Evolutionary conservation across 192 early-diverging fungal species (phyloP), one percentile per base, ranked within the genome.

Genomic region (Dimargaris cristalligena): DNA sequence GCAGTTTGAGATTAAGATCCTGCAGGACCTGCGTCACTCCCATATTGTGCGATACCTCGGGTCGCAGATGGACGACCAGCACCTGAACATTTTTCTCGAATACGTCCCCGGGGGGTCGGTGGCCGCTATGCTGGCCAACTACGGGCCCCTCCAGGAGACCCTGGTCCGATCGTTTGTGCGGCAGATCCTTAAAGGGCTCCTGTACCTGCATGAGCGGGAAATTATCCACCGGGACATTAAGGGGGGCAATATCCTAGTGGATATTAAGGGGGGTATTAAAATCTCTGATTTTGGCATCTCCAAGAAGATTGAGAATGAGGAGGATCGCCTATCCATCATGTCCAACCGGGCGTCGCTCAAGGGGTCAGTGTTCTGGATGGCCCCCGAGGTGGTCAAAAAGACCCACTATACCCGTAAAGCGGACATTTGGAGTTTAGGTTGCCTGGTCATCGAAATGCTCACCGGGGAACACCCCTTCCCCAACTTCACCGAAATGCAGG

Each of bases 261-360:
- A 94, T 70, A 85, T 86, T 60, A 83, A 92, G 50, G 94, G 92
- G 2, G 79, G 84, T 31, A 90, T 88, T 47, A 99, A 99, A 74
- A 99, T 99, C 44, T 88, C 93, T 0, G 96, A 99, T 68, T 99
- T 99, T 79, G 96, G 96, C 9, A 97, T 97, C 51, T 97, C 94
- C 13, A 99, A 99, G 78, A 94, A 85, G 55, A 83, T 89, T 1
- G 87, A 89, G 64, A 82, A 87, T 50, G 75, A 77, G 74, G 76
- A 70, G 68, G 63, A 38, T 13, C 10, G 41, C 18, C 34, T 68
- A 0, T 44, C 45, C 14, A 41, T 44, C 31, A 48, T 34, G 18
- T 38, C 35, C n/a, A 59, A 26, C 46, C 69, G 84, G 47, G 88
- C 73, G 59, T 94, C 92, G 45, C 66, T 97, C 59, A 91, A 96